Conservation (phyloP, 1,284 basidiomycete genomes). For the Xanthoconium separans region DNA sequence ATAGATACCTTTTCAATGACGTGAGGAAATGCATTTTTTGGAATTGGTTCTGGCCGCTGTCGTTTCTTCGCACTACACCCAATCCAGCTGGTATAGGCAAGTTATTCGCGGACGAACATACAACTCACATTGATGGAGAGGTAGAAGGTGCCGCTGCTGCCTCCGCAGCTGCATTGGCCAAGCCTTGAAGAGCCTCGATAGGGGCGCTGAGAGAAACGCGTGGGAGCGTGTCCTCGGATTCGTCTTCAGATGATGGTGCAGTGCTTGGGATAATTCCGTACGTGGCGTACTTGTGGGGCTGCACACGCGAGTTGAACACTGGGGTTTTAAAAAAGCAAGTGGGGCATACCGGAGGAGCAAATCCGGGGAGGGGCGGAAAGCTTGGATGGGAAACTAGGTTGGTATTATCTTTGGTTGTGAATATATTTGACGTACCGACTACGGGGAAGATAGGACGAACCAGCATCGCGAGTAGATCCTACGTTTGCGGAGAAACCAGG, state of each 20-base stretch:
- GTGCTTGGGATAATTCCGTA: constrained; percentile 86
- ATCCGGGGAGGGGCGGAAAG: constrained; percentile 86
- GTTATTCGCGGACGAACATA: constrained; percentile 15
- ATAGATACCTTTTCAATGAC: constrained; percentile 73
- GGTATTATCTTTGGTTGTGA: constrained; percentile 1
- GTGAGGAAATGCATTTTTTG: constrained; percentile 80
- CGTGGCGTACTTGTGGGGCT: constrained; percentile 88
- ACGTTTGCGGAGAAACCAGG: constrained; percentile 24
- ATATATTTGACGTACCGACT: constrained; percentile 36
- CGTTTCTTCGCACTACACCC: constrained; percentile 74
- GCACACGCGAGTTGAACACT: constrained; percentile 8
- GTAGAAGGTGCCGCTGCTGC: constrained; percentile 72
- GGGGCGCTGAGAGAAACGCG: constrained; percentile 83
- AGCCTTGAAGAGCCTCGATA: constrained; percentile 88
- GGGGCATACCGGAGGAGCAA: constrained; percentile 76
- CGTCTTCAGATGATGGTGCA: constrained; percentile 82
- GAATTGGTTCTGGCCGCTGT: constrained; percentile 83
- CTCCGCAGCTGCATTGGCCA: constrained; percentile 92
- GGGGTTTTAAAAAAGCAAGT: not conserved
- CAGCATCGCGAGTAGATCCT: constrained; percentile 24
- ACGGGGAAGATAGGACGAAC: constrained; percentile 25
- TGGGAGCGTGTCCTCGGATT: constrained; percentile 83
- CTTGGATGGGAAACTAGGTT: constrained; percentile 18
- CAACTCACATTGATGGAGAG: constrained; percentile 29
- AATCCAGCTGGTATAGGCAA: constrained; percentile 13